Percentiles rank a stretch among this genome's conserved stretches.
These are phyloP conservation scores for Acacia crassicarpa DNA, from an alignment of 306 rosid genomes.

Conservation along the genomic window DNA sequence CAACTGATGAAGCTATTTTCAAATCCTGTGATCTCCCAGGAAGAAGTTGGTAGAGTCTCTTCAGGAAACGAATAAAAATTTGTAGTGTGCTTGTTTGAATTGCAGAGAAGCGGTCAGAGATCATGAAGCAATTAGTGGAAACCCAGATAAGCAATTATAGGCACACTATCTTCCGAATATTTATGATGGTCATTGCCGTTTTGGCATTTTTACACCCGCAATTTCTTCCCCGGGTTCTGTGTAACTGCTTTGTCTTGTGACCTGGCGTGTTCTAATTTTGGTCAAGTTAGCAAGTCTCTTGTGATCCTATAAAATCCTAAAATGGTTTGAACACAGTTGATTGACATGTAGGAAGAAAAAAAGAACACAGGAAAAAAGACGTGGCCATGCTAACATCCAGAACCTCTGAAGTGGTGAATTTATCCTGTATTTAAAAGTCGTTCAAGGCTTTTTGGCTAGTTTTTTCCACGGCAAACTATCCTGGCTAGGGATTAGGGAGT, in stretches of 20 bases:
- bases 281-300: neutral
- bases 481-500: too few species aligned
- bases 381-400: neutral
- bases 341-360: neutral
- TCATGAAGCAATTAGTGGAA: conserved; percentile 61
- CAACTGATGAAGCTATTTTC: conserved; percentile 76
- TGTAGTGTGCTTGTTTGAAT: conserved; percentile 76
- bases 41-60: conserved; percentile 65
- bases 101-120: conserved; percentile 81
- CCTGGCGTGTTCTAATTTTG: conserved; percentile 9
- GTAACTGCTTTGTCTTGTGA: conserved; percentile 24
- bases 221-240: conserved; percentile 34
- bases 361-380: too few species aligned
- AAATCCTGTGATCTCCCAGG: conserved; percentile 62
- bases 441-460: neutral
- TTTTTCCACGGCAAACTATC: neutral
- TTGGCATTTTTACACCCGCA: conserved; percentile 57
- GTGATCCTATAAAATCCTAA: neutral
- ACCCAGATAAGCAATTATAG: conserved; percentile 84
- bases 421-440: neutral
- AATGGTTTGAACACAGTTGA: neutral
- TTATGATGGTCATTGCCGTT: conserved; percentile 64
- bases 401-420: neutral
- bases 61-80: conserved; percentile 85
- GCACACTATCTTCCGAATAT: conserved; percentile 81